Conservation (phyloP, 331 rosid genomes). For the Cydonia oblonga region DNA sequence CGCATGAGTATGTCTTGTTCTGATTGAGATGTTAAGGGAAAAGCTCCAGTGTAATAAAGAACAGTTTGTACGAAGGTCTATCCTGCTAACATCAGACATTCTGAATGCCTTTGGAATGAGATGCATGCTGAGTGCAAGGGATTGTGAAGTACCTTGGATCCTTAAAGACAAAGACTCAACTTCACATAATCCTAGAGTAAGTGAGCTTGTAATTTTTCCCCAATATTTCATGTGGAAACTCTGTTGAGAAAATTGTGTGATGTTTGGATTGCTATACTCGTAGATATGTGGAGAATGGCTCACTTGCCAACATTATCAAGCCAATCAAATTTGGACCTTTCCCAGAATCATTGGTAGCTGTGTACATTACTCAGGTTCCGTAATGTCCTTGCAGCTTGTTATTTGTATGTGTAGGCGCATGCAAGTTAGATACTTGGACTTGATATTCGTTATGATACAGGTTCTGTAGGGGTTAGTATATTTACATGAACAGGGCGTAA, state of each 20-base stretch:
- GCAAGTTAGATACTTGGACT: slow-evolving; percentile 3
- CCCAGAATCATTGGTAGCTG: slow-evolving; percentile 95
- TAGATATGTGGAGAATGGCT: slow-evolving; percentile 96
- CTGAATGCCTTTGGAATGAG: background rate
- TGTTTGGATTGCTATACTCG: slow-evolving; percentile 5
- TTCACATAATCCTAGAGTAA: slow-evolving; percentile 94
- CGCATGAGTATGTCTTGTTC: too few relatives aligned
- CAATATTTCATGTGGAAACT: slow-evolving; percentile 4
- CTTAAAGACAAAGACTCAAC: slow-evolving; percentile 88
- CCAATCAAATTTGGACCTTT: slow-evolving; percentile 98
- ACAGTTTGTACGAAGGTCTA: too few relatives aligned
- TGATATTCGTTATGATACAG: slow-evolving; percentile 31
- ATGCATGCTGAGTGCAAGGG: slow-evolving; percentile 3
- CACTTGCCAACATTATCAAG: slow-evolving; percentile 95
- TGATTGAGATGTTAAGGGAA: too few relatives aligned
- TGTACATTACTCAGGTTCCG: slow-evolving; percentile 86
- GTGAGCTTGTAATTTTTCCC: slow-evolving; percentile 19
- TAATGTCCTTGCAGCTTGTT: slow-evolving; percentile 8
- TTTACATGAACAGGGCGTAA: slow-evolving; percentile 98
- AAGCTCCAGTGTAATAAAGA: too few relatives aligned
- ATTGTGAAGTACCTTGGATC: slow-evolving; percentile 98
- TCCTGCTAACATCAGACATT: background rate
- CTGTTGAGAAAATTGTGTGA: slow-evolving; percentile 7
- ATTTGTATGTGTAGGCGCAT: background rate
- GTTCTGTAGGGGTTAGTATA: slow-evolving; percentile 99